Evolutionary conservation across 2,329 filamentous ascomycete genomes (phyloP), one percentile per base, ranked within the genome.

Genomic region (Pezizomycotina sp.): DNA sequence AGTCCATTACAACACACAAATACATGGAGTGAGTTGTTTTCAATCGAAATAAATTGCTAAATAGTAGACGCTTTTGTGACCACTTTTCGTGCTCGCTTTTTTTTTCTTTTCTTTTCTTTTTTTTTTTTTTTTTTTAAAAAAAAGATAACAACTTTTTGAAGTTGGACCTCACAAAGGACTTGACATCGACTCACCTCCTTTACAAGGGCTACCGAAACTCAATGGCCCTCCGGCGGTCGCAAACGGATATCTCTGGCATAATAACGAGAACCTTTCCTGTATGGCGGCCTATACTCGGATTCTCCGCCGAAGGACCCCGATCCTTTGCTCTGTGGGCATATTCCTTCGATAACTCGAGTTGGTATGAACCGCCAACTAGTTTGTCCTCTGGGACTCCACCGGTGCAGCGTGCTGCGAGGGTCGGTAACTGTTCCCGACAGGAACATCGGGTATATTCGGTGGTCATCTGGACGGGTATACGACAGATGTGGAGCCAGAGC

Each of bases 231-330:
- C 78, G 1, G 65, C 72, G 3, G 68, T 84, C 8, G 68, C 77
- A 0, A 66, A 77, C 27, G 78, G 77, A 3, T 76, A 74, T 46
- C 63, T 84, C 1, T 84, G 78, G 77, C 70, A 74, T 50, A 77
- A 77, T 28, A 71, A 71, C 50, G 62, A 72, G 35, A 71, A 69
- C 8, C 60, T 84, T 0, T 83, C 51, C 63, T 83, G 3, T 84
- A 83, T 47, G 78, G 78, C 12, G 78, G 78, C 12, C 64, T 80
- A 47, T 81, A 75, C 49, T 74, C 74, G 1, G 74, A 79, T 47
- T 64, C 62, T 9, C 72, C 75, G 0, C 57, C 60, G 5, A 60
- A 56, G 4, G 57, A 65, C 1, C 77, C 77, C 0, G 60, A 61
- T 1, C 60, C 69, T 67, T 74, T 34, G 70, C 74, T 0, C 61